Conservation (phyloP, 2,329 filamentous ascomycete genomes). For the Trichoderma sp. region DNA sequence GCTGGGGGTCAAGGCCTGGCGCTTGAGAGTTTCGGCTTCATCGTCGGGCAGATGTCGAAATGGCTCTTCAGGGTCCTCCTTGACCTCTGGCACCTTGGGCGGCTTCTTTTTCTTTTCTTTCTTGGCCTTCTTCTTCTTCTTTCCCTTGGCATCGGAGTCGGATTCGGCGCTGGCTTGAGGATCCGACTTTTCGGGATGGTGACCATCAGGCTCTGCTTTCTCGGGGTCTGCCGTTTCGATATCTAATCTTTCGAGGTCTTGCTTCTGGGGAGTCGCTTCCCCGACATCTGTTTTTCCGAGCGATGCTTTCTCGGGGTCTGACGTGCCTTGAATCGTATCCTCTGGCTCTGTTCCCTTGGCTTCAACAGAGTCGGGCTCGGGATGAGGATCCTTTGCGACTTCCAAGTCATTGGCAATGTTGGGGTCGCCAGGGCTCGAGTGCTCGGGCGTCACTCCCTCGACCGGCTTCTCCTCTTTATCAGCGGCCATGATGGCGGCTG, state of each 20-base stretch:
- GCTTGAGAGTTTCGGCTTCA: conserved; percentile 68
- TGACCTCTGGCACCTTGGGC: conserved; percentile 24
- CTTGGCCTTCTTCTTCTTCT: conserved; percentile 13
- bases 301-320: background rate
- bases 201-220: background rate
- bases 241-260: background rate
- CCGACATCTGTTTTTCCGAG: background rate
- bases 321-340: background rate
- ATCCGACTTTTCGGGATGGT: background rate
- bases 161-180: background rate
- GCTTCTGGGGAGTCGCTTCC: background rate
- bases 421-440: conserved; percentile 1
- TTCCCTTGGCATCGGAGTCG: background rate
- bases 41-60: conserved; percentile 64
- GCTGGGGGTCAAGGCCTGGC: conserved; percentile 67
- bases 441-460: background rate
- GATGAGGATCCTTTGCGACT: background rate
- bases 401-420: background rate
- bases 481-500: conserved; percentile 29
- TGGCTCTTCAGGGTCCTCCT: conserved; percentile 52
- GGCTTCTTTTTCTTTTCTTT: conserved; percentile 23
- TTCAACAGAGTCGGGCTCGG: background rate
- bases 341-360: background rate
- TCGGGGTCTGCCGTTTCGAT: background rate
- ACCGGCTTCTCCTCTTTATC: background rate